A percentile compares a stretch with the other conserved stretches of the same genome.
These are phyloP conservation scores for Candida schatavii DNA, from an alignment of 805 yeast species.

Conservation along the genomic window DNA sequence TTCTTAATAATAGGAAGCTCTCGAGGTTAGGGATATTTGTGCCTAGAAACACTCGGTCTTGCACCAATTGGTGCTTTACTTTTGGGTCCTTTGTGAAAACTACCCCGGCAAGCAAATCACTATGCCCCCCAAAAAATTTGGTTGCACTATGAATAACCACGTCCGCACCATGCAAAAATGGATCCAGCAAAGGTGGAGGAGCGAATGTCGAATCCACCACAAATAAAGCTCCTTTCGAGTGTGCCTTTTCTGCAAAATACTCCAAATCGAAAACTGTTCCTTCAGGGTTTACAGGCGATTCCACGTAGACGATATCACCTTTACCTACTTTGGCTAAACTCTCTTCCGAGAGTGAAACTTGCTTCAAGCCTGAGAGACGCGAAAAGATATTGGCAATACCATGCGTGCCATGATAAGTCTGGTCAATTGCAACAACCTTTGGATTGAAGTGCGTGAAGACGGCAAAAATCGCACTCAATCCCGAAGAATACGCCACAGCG, in stretches of 20 bases:
- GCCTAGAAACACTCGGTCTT: constrained; percentile 72
- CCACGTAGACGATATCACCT: constrained; percentile 82
- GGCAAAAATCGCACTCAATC: constrained; percentile 79
- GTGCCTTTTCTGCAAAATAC: constrained; percentile 67
- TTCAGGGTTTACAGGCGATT: constrained; percentile 85
- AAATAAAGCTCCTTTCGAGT: constrained; percentile 68
- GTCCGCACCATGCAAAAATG: constrained; percentile 82
- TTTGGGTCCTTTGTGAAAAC: constrained; percentile 59
- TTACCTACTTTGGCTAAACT: constrained; percentile 46
- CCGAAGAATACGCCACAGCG: constrained; percentile 71
- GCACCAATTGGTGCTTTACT: constrained; percentile 44
- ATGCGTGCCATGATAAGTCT: constrained; percentile 83
- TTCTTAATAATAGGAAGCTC: constrained; percentile 68
- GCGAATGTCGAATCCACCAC: constrained; percentile 88
- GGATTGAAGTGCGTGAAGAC: constrained; percentile 71
- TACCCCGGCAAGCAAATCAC: constrained; percentile 83
- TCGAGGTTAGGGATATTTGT: constrained; percentile 80
- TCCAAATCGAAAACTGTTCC: constrained; percentile 65
- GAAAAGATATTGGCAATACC: constrained; percentile 63
- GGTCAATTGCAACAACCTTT: constrained; percentile 67
- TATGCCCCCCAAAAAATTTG: constrained; percentile 94
- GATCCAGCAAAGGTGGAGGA: constrained; percentile 84
- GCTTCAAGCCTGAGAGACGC: constrained; percentile 57
- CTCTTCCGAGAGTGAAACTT: constrained; percentile 32
- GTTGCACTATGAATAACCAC: constrained; percentile 91